Percentiles rank a stretch among this genome's conserved stretches.
phyloP scores from a whole-genome alignment of 2,329 filamentous ascomycete species.

The Trichoderma oligosporum region DNA sequence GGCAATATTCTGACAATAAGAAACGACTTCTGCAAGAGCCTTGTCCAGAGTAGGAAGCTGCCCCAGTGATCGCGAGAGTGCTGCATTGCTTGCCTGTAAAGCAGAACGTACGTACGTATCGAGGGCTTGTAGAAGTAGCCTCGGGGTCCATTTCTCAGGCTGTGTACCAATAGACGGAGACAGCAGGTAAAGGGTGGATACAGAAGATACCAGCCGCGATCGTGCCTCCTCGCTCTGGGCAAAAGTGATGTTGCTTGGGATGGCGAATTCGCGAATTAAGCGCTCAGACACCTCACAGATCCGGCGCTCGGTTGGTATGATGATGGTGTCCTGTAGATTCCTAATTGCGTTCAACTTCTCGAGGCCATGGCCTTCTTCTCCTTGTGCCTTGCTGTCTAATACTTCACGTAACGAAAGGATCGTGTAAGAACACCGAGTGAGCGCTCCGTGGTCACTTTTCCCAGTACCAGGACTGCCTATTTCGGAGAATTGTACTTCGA shows the following conservation, averaged over 20 bases:
- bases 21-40: slow-evolving; percentile 74
- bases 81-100: slow-evolving; percentile 72
- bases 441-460: slow-evolving; percentile 70
- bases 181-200: slow-evolving; percentile 74
- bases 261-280: slow-evolving; percentile 77
- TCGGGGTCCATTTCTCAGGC: slow-evolving; percentile 59
- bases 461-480: slow-evolving; percentile 42
- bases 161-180: slow-evolving; percentile 60
- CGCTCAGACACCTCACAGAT: slow-evolving; percentile 73
- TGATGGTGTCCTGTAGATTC: slow-evolving; percentile 64
- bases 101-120: slow-evolving; percentile 79
- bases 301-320: slow-evolving; percentile 68
- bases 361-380: slow-evolving; percentile 74
- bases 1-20: slow-evolving; percentile 86
- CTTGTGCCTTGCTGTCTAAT: slow-evolving; percentile 61
- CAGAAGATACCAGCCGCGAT: slow-evolving; percentile 66
- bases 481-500: slow-evolving; percentile 81
- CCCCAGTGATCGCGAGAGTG: slow-evolving; percentile 70
- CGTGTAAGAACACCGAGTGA: slow-evolving; percentile 79
- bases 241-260: slow-evolving; percentile 56
- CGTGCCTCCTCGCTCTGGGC: slow-evolving; percentile 70
- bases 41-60: slow-evolving; percentile 79
- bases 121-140: slow-evolving; percentile 69
- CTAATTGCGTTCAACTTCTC: slow-evolving; percentile 68
- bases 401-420: slow-evolving; percentile 72